Percentiles rank a stretch among this genome's conserved stretches.
These are phyloP conservation scores for Wickerhamiella vanderwaltii DNA, from an alignment of 805 yeast genomes.

Conservation along the genomic window DNA sequence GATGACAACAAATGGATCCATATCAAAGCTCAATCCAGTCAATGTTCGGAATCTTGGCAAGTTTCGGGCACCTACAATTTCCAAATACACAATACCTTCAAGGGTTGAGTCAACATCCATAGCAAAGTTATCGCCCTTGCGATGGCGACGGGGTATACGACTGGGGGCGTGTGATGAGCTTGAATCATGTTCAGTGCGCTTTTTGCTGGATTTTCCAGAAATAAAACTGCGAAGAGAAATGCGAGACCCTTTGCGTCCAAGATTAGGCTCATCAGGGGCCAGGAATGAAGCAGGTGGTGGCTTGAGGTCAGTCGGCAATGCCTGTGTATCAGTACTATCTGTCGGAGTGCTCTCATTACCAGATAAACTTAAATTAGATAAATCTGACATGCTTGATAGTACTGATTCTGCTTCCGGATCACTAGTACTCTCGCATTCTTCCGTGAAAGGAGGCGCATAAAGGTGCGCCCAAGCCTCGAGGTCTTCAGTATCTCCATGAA, in stretches of 20 bases:
- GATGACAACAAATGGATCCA: slow-evolving; percentile 93
- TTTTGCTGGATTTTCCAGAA: background rate
- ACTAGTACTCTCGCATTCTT: background rate
- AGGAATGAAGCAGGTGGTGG: too few relatives aligned
- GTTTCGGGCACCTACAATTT: slow-evolving; percentile 58
- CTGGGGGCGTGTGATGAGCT: background rate
- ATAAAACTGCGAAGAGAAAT: background rate
- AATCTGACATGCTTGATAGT: background rate
- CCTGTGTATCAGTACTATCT: background rate
- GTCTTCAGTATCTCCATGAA: slow-evolving; percentile 9
- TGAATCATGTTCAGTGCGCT: background rate
- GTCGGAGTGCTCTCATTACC: background rate
- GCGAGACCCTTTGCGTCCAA: slow-evolving; percentile 1
- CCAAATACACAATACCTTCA: slow-evolving; percentile 63
- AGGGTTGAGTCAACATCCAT: slow-evolving; percentile 22
- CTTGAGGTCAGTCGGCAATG: too few relatives aligned
- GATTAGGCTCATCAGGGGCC: background rate
- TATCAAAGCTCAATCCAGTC: slow-evolving; percentile 69
- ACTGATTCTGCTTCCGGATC: background rate
- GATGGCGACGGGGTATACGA: slow-evolving; percentile 1
- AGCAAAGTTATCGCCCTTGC: slow-evolving; percentile 11
- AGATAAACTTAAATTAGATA: background rate
- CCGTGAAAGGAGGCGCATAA: background rate
- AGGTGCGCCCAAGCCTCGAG: slow-evolving; percentile 10
- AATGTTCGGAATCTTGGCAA: slow-evolving; percentile 67